phyloP scores from a whole-genome alignment of 805 yeast species.

The Zygoascus ofunaensis region DNA sequence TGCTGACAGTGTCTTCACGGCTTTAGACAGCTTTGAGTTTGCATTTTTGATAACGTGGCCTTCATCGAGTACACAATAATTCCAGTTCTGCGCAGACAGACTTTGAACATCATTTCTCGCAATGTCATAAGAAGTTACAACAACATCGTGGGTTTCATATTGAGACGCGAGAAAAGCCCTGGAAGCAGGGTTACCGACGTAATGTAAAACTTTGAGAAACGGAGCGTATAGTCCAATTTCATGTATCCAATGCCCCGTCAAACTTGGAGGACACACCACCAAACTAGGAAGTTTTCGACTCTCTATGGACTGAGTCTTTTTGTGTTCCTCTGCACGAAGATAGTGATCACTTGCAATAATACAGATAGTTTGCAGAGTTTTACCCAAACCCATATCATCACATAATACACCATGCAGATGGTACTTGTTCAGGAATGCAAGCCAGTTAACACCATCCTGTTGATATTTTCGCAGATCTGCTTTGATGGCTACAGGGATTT shows the following conservation, averaged over 20 bases:
- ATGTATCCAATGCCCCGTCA: constrained; percentile 98
- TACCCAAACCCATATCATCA: constrained; percentile 99
- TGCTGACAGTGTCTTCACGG: constrained; percentile 74
- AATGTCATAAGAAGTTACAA: constrained; percentile 93
- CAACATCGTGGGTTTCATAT: constrained; percentile 59
- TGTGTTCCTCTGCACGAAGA: constrained; percentile 62
- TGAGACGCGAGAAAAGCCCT: constrained; percentile 48
- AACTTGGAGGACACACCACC: constrained; percentile 91
- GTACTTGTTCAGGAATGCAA: constrained; percentile 87
- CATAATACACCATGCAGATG: constrained; percentile 95
- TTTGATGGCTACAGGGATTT: constrained; percentile 80
- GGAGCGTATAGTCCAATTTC: constrained; percentile 88
- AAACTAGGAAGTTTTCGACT: constrained; percentile 71
- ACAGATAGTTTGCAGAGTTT: constrained; percentile 93
- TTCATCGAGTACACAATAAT: constrained; percentile 82
- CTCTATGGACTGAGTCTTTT: constrained; percentile 51
- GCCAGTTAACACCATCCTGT: constrained; percentile 98
- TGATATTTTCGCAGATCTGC: constrained; percentile 92
- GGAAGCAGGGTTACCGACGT: constrained; percentile 84
- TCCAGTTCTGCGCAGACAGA: constrained; percentile 56
- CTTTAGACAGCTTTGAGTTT: constrained; percentile 73
- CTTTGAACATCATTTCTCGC: constrained; percentile 80
- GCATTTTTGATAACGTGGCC: constrained; percentile 96
- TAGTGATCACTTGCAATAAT: constrained; percentile 95
- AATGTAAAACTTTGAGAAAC: constrained; percentile 67